Base-by-base conservation (phyloP, 2,329 filamentous ascomycete species). In the Sclerotinia minor region DNA sequence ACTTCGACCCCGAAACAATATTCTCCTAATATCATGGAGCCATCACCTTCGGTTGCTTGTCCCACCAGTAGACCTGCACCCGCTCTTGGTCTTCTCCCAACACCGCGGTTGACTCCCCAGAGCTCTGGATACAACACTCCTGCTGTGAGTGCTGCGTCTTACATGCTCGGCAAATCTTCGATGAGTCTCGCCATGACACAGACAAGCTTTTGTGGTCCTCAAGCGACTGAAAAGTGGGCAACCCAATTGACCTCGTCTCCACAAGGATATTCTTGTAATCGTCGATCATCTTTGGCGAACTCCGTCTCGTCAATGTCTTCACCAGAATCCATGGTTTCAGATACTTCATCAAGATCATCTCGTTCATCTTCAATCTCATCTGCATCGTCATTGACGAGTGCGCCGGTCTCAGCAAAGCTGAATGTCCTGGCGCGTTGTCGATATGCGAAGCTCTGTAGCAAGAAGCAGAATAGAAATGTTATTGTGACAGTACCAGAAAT, bases 251-350 rank as follows among this genome's bases (percentile, higher is more conserved):
- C 80, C 5, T 82, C 83, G 5, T 87, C 87, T 26, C 85, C 86
- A 35, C 81, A 83, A 73, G 80, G 79, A 72, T 83, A 83, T 73
- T 75, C 79, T 63, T 79, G 81, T 2, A 78, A 80, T 49, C 86
- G 87, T 69, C 85, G 86, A 70, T 87, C 86, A 19, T 89, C 87
- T 21, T 83, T 89, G 69, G 86, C 86, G 76, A 87, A 83, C 75
- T 87, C 87, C 24, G 80, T 87, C 72, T 89, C 87, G 35, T 85
- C 84, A 41, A 83, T 84, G 45, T 89, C 87, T 69, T 89, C 87
- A 38, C 87, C 87, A 70, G 87, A 89, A 75, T 89, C 87, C 67
- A 89, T 89, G 86, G 79, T 89, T 57, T 89, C 87, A 69, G 87
- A 89, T 68, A 88, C 84, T 68, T 76, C 75, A 52, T 75, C 75